A percentile compares a stretch with the other conserved stretches of the same genome.
These are phyloP conservation scores for Lodderomyces jiufengensis DNA, from an alignment of 1,139 yeast species.

Conservation along the genomic window DNA sequence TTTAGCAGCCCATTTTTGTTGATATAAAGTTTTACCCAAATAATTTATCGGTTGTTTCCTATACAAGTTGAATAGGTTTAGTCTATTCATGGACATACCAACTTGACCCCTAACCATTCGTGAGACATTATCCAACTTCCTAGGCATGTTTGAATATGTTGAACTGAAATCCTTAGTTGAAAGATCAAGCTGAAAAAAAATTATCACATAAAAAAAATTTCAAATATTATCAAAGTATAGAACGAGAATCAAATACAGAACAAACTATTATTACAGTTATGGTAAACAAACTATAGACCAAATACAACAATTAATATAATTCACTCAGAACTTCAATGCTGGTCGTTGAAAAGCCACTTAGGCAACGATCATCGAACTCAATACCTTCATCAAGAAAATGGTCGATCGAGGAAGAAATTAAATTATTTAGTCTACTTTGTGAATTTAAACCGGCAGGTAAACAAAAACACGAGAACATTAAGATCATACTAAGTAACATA, in stretches of 20 bases:
- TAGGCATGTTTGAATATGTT: conserved; percentile 44
- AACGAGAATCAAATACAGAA: too few relatives aligned
- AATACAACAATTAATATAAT: too few relatives aligned
- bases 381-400: conserved; percentile 26
- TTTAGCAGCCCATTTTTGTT: conserved; percentile 90
- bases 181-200: not conserved
- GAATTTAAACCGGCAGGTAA: conserved; percentile 65
- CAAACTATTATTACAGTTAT: too few relatives aligned
- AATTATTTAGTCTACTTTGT: conserved; percentile 61
- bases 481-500: conserved; percentile 49
- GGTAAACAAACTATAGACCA: too few relatives aligned
- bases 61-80: conserved; percentile 81
- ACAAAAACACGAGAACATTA: conserved; percentile 58
- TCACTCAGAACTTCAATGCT: too few relatives aligned
- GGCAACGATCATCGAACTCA: not conserved
- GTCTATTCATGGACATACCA: conserved; percentile 90
- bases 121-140: conserved; percentile 55
- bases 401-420: conserved; percentile 65
- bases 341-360: too few relatives aligned
- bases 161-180: not conserved
- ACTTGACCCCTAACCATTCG: conserved; percentile 69
- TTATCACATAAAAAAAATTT: too few relatives aligned
- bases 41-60: conserved; percentile 57
- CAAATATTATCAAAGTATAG: too few relatives aligned
- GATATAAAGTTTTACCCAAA: conserved; percentile 63